phyloP scores from a whole-genome alignment of 2,329 filamentous ascomycete species.

The Penicillium palitans region DNA sequence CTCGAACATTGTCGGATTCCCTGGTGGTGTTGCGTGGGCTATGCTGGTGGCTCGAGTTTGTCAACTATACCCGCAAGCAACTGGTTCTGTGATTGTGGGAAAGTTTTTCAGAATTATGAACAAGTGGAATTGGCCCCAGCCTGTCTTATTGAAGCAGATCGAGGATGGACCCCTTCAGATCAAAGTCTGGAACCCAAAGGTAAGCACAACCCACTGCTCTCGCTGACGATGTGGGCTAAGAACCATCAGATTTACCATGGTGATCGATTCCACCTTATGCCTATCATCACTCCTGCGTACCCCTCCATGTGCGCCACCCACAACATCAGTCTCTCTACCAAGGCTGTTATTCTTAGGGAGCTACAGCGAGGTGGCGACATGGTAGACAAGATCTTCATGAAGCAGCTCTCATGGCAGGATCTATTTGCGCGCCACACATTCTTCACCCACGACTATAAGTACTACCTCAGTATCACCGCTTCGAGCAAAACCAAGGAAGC shows the following conservation, averaged over 20 bases:
- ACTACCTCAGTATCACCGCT: constrained; percentile 86
- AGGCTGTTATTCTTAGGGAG: constrained; percentile 79
- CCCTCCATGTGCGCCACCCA: constrained; percentile 98
- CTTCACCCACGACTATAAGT: constrained; percentile 90
- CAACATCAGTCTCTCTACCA: constrained; percentile 85
- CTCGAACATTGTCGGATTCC: constrained; percentile 93
- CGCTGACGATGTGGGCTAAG: constrained; percentile 4
- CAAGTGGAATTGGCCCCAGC: constrained; percentile 90
- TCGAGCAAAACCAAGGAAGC: constrained; percentile 80
- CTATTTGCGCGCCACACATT: constrained; percentile 89
- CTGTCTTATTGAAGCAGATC: constrained; percentile 85
- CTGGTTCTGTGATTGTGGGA: constrained; percentile 80
- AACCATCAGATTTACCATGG: constrained; percentile 68
- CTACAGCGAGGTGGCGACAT: constrained; percentile 75
- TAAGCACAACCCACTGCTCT: constrained; percentile 40
- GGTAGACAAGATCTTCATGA: constrained; percentile 74
- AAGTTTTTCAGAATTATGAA: constrained; percentile 95
- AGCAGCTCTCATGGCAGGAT: constrained; percentile 78
- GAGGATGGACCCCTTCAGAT: constrained; percentile 79
- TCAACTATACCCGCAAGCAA: constrained; percentile 91
- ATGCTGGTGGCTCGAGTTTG: constrained; percentile 96
- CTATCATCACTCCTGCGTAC: constrained; percentile 95
- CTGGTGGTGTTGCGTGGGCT: constrained; percentile 95
- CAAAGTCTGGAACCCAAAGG: constrained; percentile 91
- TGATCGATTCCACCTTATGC: constrained; percentile 89